Percentiles rank a stretch among this genome's conserved stretches.
Evolutionary conservation across 169 alveolate species (phyloP).

Genomic region (Babesia bovis): DNA sequence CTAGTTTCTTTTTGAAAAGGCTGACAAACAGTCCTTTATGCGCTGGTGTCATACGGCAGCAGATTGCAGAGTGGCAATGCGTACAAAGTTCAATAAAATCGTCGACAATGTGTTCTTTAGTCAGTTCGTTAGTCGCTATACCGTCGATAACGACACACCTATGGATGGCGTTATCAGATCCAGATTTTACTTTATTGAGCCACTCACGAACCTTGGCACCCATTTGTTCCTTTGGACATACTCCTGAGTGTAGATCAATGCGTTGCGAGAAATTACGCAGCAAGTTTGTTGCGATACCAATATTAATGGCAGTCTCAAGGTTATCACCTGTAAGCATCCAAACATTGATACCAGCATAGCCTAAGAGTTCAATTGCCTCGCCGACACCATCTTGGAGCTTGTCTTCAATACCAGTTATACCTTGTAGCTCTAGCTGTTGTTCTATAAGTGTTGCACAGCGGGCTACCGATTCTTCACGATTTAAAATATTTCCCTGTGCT

Average conservation of each 20-base stretch:
- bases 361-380: slow-evolving; percentile 90
- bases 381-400: slow-evolving; percentile 95
- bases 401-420: slow-evolving; percentile 97
- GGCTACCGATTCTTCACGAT: slow-evolving; percentile 77
- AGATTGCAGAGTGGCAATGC: slow-evolving; percentile 42
- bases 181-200: slow-evolving; percentile 5
- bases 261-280: slow-evolving; percentile 68
- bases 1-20: slow-evolving; percentile 20
- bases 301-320: slow-evolving; percentile 95
- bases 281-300: slow-evolving; percentile 82
- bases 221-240: slow-evolving; percentile 2
- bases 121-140: slow-evolving; percentile 10
- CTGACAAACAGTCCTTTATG: slow-evolving; percentile 54
- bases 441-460: slow-evolving; percentile 86
- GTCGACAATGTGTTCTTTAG: slow-evolving; percentile 10
- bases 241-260: slow-evolving; percentile 39
- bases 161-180: slow-evolving; percentile 15
- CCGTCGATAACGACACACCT: slow-evolving; percentile 57
- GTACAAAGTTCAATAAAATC: slow-evolving; percentile 37
- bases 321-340: slow-evolving; percentile 99
- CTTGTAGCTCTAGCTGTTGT: slow-evolving; percentile 88
- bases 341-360: slow-evolving; percentile 93
- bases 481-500: slow-evolving; percentile 67
- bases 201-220: background rate
- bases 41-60: slow-evolving; percentile 67